These are phyloP conservation scores for Xerocomellus chrysenteron DNA, from an alignment of 768 basidiomycete species.

Conservation along the genomic window DNA sequence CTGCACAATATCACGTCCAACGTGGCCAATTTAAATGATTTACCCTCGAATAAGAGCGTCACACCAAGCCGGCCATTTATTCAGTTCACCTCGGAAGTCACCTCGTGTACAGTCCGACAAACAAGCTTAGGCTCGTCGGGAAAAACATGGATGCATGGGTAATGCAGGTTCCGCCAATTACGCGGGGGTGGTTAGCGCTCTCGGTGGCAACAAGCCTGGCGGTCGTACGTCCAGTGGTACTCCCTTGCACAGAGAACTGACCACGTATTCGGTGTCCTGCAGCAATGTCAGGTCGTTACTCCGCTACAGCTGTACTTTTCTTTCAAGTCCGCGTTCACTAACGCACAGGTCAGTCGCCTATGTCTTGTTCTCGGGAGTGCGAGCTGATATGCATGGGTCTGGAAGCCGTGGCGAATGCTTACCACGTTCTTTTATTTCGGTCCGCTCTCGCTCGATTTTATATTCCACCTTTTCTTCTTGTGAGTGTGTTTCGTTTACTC, in stretches of 20 bases:
- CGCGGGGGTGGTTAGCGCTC: constrained; percentile 79
- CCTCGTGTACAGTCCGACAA: neutral
- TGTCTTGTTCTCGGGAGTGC: neutral
- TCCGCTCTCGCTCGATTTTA: constrained; percentile 86
- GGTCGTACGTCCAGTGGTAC: constrained; percentile 60
- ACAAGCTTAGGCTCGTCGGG: constrained; percentile 5
- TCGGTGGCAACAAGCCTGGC: constrained; percentile 80
- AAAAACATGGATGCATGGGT: constrained; percentile 84
- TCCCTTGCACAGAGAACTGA: neutral
- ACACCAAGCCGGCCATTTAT: neutral
- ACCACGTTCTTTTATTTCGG: constrained; percentile 98
- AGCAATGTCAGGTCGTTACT: constrained; percentile 94
- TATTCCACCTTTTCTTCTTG: constrained; percentile 99
- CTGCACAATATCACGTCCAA: neutral
- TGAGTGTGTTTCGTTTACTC: constrained; percentile 41
- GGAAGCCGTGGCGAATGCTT: constrained; percentile 79
- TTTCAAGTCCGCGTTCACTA: constrained; percentile 78
- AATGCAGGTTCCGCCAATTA: constrained; percentile 87
- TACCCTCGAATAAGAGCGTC: neutral
- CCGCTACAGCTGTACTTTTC: constrained; percentile 93
- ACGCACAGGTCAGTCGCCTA: constrained; percentile 55
- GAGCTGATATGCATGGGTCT: constrained; percentile 13
- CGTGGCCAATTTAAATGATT: constrained; percentile 12
- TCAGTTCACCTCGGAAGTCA: neutral
- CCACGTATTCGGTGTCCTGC: neutral